Evolutionary conservation across 768 basidiomycete genomes (phyloP).

Genomic region (Chalciporus chontae): DNA sequence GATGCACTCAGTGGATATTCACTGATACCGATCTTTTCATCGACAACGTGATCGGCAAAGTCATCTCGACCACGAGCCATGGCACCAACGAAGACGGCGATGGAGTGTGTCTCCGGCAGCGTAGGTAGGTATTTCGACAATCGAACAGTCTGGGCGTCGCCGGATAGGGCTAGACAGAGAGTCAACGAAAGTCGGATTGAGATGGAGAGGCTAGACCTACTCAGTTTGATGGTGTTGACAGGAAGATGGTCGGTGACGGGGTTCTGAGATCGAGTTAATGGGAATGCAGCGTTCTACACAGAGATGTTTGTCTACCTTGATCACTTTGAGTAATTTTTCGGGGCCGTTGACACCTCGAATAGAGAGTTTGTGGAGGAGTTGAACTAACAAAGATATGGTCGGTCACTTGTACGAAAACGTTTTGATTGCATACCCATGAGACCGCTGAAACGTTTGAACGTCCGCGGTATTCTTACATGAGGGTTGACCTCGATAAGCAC

Average conservation of each 20-base stretch:
- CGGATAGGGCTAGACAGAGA: constrained; percentile 68
- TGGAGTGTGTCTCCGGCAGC: constrained; percentile 80
- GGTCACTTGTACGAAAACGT: background rate
- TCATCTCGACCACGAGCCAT: constrained; percentile 97
- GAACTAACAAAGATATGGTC: constrained; percentile 51
- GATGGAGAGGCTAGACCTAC: constrained; percentile 43
- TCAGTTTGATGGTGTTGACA: constrained; percentile 92
- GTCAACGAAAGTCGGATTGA: constrained; percentile 5
- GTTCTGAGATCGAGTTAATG: constrained; percentile 51
- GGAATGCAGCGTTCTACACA: background rate
- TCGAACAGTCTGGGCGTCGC: constrained; percentile 79
- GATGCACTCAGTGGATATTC: constrained; percentile 90
- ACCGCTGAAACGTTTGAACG: constrained; percentile 97
- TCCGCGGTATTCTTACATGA: constrained; percentile 93
- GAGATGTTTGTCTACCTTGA: constrained; percentile 62
- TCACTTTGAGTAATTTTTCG: constrained; percentile 94
- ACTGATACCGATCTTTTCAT: constrained; percentile 95
- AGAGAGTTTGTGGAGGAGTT: constrained; percentile 92
- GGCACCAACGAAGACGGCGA: constrained; percentile 96
- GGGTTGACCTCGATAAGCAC: constrained; percentile 98
- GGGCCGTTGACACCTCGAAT: constrained; percentile 96
- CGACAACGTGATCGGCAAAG: constrained; percentile 93
- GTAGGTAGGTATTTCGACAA: constrained; percentile 83
- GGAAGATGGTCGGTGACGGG: constrained; percentile 94
- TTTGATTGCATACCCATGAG: constrained; percentile 75